phyloP scores from a whole-genome alignment of 2,329 filamentous ascomycete species.

The Alternaria brassicicola region DNA sequence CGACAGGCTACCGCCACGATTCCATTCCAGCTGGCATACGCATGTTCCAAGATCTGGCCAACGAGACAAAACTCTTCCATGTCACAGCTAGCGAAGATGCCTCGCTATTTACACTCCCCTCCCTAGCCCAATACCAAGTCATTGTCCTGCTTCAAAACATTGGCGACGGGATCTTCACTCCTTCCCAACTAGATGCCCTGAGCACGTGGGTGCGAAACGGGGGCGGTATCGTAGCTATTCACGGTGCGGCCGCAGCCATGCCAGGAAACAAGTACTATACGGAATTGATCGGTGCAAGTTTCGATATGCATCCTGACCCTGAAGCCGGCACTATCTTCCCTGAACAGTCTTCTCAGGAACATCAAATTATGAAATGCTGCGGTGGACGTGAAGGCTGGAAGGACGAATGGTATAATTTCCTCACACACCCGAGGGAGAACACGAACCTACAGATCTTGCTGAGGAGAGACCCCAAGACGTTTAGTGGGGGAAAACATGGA shows the following conservation, averaged over 20 bases:
- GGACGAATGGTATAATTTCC: constrained; percentile 43
- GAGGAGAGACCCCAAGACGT: constrained; percentile 26
- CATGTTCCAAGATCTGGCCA: constrained; percentile 18
- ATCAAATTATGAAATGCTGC: constrained; percentile 13
- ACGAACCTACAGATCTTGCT: constrained; percentile 26
- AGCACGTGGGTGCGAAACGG: constrained; percentile 23
- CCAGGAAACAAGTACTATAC: constrained; percentile 28
- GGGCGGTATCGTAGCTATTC: constrained; percentile 35
- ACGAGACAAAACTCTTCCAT: constrained; percentile 9
- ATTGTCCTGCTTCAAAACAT: constrained; percentile 27
- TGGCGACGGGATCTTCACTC: constrained; percentile 20
- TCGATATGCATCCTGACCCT: constrained; percentile 34
- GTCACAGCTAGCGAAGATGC: constrained; percentile 30
- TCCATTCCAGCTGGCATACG: constrained; percentile 31
- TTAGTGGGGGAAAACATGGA: constrained; percentile 30
- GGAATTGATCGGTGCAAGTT: constrained; percentile 31
- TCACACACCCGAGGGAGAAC: constrained; percentile 31
- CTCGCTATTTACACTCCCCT: constrained; percentile 10
- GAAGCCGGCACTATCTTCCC: constrained; percentile 26
- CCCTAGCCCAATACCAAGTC: constrained; percentile 12
- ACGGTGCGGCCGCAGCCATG: constrained; percentile 37
- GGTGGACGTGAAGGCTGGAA: constrained; percentile 19
- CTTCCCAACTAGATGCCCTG: constrained; percentile 21
- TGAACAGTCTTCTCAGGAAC: constrained; percentile 4
- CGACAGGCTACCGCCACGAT: constrained; percentile 34